A percentile compares a stretch with the other conserved stretches of the same genome.
Conservation (phyloP, 2,329 filamentous ascomycete species). For the Sporothrix pseudoabietina region DNA sequence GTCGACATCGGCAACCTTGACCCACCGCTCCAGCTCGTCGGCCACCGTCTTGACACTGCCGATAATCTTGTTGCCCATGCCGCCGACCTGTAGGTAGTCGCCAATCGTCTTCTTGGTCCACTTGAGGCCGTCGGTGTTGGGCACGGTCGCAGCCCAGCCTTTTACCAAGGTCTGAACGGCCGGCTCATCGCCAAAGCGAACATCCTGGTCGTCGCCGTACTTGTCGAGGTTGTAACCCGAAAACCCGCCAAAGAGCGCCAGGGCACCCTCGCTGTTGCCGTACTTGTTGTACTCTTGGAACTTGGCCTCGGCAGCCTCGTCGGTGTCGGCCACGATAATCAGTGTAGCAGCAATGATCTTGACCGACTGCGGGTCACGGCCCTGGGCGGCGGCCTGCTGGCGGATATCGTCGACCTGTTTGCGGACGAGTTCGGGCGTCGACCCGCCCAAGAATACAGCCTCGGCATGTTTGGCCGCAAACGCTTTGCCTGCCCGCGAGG, state of each 20-base stretch:
- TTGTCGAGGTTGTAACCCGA: conserved; percentile 57
- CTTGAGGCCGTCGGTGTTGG: conserved; percentile 48
- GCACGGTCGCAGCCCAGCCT: conserved; percentile 43
- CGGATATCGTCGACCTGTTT: conserved; percentile 35
- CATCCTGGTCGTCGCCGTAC: conserved; percentile 46
- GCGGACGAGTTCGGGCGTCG: conserved; percentile 29
- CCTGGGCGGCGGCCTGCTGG: conserved; percentile 46
- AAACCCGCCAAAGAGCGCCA: conserved; percentile 74
- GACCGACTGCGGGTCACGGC: conserved; percentile 34
- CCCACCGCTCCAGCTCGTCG: conserved; percentile 68
- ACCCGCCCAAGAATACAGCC: conserved; percentile 36
- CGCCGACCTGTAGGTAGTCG: conserved; percentile 46
- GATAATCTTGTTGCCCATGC: conserved; percentile 47
- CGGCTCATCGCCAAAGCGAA: conserved; percentile 35
- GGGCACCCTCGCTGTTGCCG: conserved; percentile 62
- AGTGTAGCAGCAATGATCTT: conserved; percentile 36
- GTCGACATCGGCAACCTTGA: conserved; percentile 69
- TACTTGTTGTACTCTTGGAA: conserved; percentile 63
- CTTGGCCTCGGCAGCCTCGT: conserved; percentile 38
- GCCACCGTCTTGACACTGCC: conserved; percentile 68
- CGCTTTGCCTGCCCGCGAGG: conserved; percentile 34
- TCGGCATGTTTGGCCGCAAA: conserved; percentile 39
- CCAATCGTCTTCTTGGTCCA: conserved; percentile 74
- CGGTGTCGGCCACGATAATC: conserved; percentile 35
- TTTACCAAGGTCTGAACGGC: conserved; percentile 39